Evolutionary conservation across 805 yeast species (phyloP), one percentile per base, ranked within the genome.

Genomic region (Starmerella bombi): DNA sequence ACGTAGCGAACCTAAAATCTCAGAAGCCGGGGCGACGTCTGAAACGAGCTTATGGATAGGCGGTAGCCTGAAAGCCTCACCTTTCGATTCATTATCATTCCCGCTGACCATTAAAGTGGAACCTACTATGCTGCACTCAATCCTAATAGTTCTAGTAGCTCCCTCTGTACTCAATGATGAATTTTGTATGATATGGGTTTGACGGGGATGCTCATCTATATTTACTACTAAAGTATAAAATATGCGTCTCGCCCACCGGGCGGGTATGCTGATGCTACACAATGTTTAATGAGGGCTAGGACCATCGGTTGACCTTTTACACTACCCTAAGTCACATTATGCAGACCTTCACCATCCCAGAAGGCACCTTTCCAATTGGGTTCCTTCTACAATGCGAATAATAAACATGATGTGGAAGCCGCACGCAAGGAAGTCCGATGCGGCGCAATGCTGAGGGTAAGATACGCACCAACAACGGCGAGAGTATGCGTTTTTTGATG

Each of bases 31-130:
- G 3, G 37, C 45, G n/a, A 51, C 42, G 28, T 51, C 53, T 8
- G 46, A 40, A 15, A 52, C 51, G 22, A 52, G 48, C 27, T 43
- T 41, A 40, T 49, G 49, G 20, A 52, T 50, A 6, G 53, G 37
- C 7, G 56, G 56, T 18, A 51, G 43, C 27, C 33, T 34, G 10
- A 51, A 36, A 21, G 38, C 17, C 2, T 33, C 41, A 19, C 15
- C 14, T 5, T 17, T 34, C 10, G 25, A 4, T n/a, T 25, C 31
- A 15, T 15, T 23, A 12, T 23, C 27, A 8, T 7, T 23, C 12
- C 27, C 27, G 27, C 12, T 23, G 12, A 12, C 10, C 27, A 23
- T 23, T 23, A 7, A 12, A 8, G 10, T 23, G 27, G 27, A 8
- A 23, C 12, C 27, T 23, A 12, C 12, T 23, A 8, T 12, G 27